Evolutionary conservation across 345 rosid species (phyloP).

Genomic region (Melaleuca alternifolia): DNA sequence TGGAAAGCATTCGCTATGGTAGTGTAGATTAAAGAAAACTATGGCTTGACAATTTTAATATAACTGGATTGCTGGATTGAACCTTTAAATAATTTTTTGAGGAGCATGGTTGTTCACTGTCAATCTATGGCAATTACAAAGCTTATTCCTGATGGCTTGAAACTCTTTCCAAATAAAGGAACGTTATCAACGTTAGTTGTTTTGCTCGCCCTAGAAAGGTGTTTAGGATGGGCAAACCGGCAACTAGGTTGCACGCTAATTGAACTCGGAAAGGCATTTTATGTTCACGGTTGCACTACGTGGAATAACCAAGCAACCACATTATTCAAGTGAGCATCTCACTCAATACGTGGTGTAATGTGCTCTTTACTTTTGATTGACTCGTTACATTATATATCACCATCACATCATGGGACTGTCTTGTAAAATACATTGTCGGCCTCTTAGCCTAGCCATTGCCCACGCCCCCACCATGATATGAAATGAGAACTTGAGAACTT

Average conservation of each 20-base stretch:
- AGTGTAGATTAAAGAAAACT: neutral
- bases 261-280: neutral
- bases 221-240: neutral
- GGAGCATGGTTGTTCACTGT: neutral
- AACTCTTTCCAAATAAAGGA: neutral
- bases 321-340: neutral
- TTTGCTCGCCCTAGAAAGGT: neutral
- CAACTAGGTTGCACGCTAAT: neutral
- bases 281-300: neutral
- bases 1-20: neutral
- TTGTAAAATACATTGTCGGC: neutral
- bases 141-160: neutral
- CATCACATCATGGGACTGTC: neutral
- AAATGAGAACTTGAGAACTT: neutral
- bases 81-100: neutral
- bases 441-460: neutral
- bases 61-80: neutral
- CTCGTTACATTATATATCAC: neutral
- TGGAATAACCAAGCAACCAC: neutral
- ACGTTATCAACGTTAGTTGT: too few species aligned
- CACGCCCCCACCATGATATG: neutral
- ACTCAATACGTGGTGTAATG: neutral
- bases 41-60: neutral
- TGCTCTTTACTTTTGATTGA: neutral
- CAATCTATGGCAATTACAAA: neutral